A percentile compares a stretch with the other conserved stretches of the same genome.
phyloP scores from a whole-genome alignment of 257 asterid species.

The Paulownia fortunei region DNA sequence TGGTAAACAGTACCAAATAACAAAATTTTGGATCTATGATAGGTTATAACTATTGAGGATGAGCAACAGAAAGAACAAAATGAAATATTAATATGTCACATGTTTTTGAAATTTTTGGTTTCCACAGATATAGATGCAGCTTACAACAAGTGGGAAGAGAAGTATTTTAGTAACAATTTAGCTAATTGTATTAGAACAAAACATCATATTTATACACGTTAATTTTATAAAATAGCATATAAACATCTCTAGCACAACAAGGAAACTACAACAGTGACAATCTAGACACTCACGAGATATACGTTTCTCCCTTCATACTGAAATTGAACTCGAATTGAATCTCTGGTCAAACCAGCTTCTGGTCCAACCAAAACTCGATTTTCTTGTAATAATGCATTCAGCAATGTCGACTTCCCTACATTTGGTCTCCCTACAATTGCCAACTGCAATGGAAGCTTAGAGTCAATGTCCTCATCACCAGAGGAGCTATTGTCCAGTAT shows the following conservation, averaged over 20 bases:
- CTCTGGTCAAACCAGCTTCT: constrained; percentile 98
- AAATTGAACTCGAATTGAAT: constrained; percentile 87
- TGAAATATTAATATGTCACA: not conserved
- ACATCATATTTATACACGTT: not conserved
- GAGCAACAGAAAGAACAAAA: not conserved
- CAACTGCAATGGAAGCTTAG: constrained; percentile 87
- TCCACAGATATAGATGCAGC: constrained; percentile 8
- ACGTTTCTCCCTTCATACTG: constrained; percentile 82
- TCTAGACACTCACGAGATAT: constrained; percentile 60
- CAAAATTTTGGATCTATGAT: not conserved
- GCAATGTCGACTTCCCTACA: constrained; percentile 96
- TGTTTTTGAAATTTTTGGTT: not conserved
- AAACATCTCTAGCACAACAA: constrained; percentile 24
- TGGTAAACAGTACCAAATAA: not conserved
- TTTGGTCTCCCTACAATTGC: constrained; percentile 98
- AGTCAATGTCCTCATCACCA: constrained; percentile 49
- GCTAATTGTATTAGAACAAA: constrained; percentile 13
- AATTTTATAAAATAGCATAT: not conserved
- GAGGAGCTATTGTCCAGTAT: constrained; percentile 38
- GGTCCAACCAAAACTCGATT: constrained; percentile 97
- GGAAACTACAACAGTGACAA: constrained; percentile 1
- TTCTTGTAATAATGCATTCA: constrained; percentile 89
- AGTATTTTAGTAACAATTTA: not conserved
- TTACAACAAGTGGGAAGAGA: not conserved
- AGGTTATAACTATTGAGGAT: not conserved